phyloP scores from a whole-genome alignment of 2,329 filamentous ascomycete species.

The Sordariomycetes sp. region DNA sequence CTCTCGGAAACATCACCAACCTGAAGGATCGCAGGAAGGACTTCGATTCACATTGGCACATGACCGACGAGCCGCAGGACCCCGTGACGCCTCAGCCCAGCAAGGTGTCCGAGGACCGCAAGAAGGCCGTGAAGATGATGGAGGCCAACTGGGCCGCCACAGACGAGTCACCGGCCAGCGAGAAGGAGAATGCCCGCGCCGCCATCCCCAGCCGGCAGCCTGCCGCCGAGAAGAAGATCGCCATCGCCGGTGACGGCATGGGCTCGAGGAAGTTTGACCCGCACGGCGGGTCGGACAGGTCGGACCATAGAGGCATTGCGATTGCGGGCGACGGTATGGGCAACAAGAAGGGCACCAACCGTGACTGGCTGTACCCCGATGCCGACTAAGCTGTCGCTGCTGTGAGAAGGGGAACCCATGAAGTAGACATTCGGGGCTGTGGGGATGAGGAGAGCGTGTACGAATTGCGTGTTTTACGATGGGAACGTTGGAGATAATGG shows the following conservation, averaged over 20 bases:
- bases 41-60: slow-evolving; percentile 65
- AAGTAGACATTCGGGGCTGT: not conserved
- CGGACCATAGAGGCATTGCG: slow-evolving; percentile 19
- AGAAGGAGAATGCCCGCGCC: slow-evolving; percentile 32
- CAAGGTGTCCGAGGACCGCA: slow-evolving; percentile 41
- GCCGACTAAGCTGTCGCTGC: slow-evolving; percentile 20
- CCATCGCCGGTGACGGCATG: slow-evolving; percentile 43
- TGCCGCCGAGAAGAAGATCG: slow-evolving; percentile 9
- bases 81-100: slow-evolving; percentile 24
- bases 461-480: not conserved
- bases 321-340: slow-evolving; percentile 56
- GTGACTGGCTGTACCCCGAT: slow-evolving; percentile 45
- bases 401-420: not conserved
- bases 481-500: not conserved
- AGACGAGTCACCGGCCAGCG: slow-evolving; percentile 37
- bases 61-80: slow-evolving; percentile 53
- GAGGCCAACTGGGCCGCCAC: slow-evolving; percentile 47
- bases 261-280: slow-evolving; percentile 27
- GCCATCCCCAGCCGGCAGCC: slow-evolving; percentile 3
- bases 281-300: slow-evolving; percentile 10
- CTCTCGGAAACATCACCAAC: slow-evolving; percentile 59
- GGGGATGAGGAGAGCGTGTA: not conserved
- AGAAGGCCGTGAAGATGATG: slow-evolving; percentile 64
- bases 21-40: slow-evolving; percentile 60
- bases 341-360: slow-evolving; percentile 37